These are phyloP conservation scores for Ulota crispa DNA, from an alignment of 225 moss, liverwort and hornwort species.

Conservation along the genomic window DNA sequence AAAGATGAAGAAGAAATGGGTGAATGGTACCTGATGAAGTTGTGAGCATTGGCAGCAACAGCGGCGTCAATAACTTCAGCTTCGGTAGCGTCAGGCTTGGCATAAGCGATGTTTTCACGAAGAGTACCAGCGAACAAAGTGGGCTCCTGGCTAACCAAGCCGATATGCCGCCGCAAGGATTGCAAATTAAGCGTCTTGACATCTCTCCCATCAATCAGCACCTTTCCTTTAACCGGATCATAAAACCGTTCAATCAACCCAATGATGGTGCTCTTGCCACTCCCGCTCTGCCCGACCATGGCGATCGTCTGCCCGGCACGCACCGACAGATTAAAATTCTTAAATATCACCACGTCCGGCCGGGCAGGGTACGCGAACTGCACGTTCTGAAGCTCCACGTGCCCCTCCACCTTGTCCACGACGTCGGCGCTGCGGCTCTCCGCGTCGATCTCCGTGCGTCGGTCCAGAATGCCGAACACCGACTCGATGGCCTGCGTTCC, in stretches of 20 bases:
- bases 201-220: slow-evolving; percentile 60
- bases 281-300: slow-evolving; percentile 76
- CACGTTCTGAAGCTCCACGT: slow-evolving; percentile 44
- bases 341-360: slow-evolving; percentile 47
- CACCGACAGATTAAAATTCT: slow-evolving; percentile 46
- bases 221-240: slow-evolving; percentile 51
- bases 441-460: slow-evolving; percentile 54
- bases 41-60: slow-evolving; percentile 65
- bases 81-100: slow-evolving; percentile 42
- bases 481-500: slow-evolving; percentile 69
- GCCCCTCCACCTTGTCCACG: slow-evolving; percentile 44
- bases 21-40: slow-evolving; percentile 45
- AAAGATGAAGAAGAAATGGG: no score
- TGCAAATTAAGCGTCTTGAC: slow-evolving; percentile 47
- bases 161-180: slow-evolving; percentile 55
- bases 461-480: slow-evolving; percentile 74
- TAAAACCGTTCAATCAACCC: slow-evolving; percentile 70
- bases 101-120: slow-evolving; percentile 62
- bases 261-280: slow-evolving; percentile 67
- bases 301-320: slow-evolving; percentile 54
- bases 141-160: slow-evolving; percentile 70
- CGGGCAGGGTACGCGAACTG: slow-evolving; percentile 49
- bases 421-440: slow-evolving; percentile 20
- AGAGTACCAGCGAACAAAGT: slow-evolving; percentile 55
- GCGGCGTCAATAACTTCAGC: slow-evolving; percentile 58